These are phyloP conservation scores for Coemansia sp. DNA, from an alignment of 192 early-diverging fungal species.

Conservation along the genomic window DNA sequence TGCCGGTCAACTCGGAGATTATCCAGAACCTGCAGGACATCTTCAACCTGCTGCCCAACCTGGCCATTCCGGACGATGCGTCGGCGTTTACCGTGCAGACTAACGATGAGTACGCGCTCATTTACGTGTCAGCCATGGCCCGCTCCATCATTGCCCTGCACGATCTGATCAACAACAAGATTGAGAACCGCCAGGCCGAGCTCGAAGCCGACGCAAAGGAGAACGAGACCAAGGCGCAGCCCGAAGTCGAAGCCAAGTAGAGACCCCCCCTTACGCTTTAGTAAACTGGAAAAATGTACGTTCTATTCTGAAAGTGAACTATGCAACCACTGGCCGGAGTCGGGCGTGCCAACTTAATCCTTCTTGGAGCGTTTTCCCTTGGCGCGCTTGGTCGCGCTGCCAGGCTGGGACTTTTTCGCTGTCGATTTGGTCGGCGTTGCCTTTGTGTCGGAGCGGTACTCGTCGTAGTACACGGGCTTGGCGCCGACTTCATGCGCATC, in stretches of 20 bases:
- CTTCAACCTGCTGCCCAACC: conserved; percentile 94
- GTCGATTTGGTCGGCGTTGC: not conserved
- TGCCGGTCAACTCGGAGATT: conserved; percentile 96
- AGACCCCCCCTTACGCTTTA: too few species aligned
- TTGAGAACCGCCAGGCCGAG: conserved; percentile 66
- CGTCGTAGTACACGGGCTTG: conserved; percentile 26
- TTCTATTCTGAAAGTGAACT: too few species aligned
- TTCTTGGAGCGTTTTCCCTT: conserved; percentile 29
- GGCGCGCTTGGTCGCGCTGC: conserved; percentile 31
- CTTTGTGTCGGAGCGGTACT: conserved; percentile 28
- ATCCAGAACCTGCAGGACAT: conserved; percentile 99
- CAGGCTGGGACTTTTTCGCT: conserved; percentile 10
- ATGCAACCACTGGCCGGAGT: too few species aligned
- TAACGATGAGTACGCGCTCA: conserved; percentile 93
- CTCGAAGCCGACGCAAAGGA: conserved; percentile 33
- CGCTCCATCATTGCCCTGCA: conserved; percentile 95
- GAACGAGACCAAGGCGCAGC: conserved; percentile 14
- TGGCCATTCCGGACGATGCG: conserved; percentile 73
- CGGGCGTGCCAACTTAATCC: too few species aligned
- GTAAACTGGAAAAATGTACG: too few species aligned
- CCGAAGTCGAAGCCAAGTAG: not conserved
- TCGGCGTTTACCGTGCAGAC: conserved; percentile 86
- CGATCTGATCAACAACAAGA: conserved; percentile 97
- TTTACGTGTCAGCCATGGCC: conserved; percentile 89
- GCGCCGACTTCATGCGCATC: not conserved